phyloP scores from a whole-genome alignment of 441 rosid species.

The Lepidium campestre region DNA sequence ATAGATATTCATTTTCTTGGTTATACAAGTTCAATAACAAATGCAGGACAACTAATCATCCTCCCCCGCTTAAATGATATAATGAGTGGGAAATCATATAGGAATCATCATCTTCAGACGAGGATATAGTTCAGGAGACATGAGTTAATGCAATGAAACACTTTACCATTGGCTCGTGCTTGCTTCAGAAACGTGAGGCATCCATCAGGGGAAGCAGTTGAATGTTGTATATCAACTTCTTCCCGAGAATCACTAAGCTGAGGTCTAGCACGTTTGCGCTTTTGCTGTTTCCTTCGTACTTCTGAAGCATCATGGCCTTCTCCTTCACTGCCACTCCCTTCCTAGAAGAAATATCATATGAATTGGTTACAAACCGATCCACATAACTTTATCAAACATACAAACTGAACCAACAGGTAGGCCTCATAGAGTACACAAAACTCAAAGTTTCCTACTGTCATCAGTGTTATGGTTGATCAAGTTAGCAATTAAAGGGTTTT shows the following conservation, averaged over 20 bases:
- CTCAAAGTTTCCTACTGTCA: not conserved
- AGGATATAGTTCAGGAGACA: not conserved
- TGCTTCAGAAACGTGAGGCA: conserved; percentile 71
- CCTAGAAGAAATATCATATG: conserved; percentile 40
- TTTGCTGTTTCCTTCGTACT: conserved; percentile 41
- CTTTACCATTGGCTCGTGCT: conserved; percentile 54
- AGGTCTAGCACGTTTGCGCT: conserved; percentile 54
- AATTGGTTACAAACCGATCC: not conserved
- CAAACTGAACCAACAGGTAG: not conserved
- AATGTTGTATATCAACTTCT: conserved; percentile 35
- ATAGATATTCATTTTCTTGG: not conserved
- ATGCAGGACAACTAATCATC: not conserved
- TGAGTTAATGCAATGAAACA: not conserved
- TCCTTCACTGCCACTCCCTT: conserved; percentile 67
- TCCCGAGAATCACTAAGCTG: conserved; percentile 42
- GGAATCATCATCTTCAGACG: not conserved
- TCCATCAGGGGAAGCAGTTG: conserved; percentile 48
- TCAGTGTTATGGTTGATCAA: not conserved
- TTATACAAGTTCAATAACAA: conserved; percentile 3
- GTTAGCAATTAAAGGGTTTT: not conserved
- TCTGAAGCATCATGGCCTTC: conserved; percentile 56
- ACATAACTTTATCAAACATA: conserved; percentile 5
- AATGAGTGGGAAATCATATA: not conserved
- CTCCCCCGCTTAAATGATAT: not conserved
- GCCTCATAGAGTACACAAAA: not conserved